Conservation (phyloP, 768 basidiomycete genomes). For the Lentinus brumalis region DNA sequence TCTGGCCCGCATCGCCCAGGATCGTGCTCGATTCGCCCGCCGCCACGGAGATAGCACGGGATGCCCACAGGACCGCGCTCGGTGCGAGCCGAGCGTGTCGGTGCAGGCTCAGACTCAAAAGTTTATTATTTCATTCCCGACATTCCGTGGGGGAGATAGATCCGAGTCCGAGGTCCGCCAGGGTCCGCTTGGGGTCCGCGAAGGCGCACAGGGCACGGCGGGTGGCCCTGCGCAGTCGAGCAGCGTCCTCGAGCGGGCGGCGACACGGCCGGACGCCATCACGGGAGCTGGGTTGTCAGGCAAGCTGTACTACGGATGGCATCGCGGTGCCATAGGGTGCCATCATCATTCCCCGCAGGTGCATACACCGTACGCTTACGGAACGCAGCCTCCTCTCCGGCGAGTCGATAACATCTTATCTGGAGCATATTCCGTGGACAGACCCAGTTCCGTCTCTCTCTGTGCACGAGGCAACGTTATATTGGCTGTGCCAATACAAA, state of each 20-base stretch:
- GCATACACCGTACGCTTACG: constrained; percentile 21
- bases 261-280: constrained; percentile 18
- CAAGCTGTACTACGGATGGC: constrained; percentile 22
- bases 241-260: background rate
- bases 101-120: constrained; percentile 19
- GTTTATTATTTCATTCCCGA: constrained; percentile 23
- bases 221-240: constrained; percentile 15
- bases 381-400: constrained; percentile 19
- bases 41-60: constrained; percentile 17
- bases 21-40: background rate
- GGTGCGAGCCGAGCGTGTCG: constrained; percentile 11
- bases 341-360: constrained; percentile 23
- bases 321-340: constrained; percentile 5
- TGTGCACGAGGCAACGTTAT: constrained; percentile 26
- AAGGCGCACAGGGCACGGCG: background rate
- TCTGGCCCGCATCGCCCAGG: background rate
- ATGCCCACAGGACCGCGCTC: constrained; percentile 5
- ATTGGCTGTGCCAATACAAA: constrained; percentile 18
- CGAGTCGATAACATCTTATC: constrained; percentile 34
- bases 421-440: constrained; percentile 24
- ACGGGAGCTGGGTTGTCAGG: constrained; percentile 27
- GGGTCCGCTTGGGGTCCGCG: background rate
- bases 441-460: constrained; percentile 20
- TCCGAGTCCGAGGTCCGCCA: constrained; percentile 11
- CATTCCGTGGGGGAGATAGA: background rate